Conservation (phyloP, 2,329 filamentous ascomycete genomes). For the Trichoderma brevicompactum region DNA sequence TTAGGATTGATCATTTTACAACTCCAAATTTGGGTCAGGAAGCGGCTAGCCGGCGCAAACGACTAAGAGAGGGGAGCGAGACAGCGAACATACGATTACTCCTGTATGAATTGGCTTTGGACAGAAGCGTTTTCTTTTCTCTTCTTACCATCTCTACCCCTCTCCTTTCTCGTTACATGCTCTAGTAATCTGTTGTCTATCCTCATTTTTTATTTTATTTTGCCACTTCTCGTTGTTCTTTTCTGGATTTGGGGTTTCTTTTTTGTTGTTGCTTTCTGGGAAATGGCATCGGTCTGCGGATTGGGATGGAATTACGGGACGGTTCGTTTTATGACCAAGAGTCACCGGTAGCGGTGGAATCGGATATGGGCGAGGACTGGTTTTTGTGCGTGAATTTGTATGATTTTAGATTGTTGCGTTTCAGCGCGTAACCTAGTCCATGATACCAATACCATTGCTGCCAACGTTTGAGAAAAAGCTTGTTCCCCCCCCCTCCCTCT, state of each 20-base stretch:
- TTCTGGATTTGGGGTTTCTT: background rate
- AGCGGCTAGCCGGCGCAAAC: conserved; percentile 1
- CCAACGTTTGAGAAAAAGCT: background rate
- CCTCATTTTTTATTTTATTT: background rate
- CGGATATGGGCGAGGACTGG: conserved; percentile 30
- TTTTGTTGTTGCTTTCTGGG: background rate
- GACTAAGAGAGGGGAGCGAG: background rate
- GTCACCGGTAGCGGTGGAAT: conserved; percentile 25
- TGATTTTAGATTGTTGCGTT: conserved; percentile 30
- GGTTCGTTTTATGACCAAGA: conserved; percentile 4
- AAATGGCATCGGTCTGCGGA: conserved; percentile 15
- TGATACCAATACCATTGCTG: conserved; percentile 31
- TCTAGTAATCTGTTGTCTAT: conserved; percentile 5
- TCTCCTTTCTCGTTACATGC: conserved; percentile 5
- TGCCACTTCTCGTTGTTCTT: background rate
- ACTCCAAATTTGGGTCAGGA: background rate
- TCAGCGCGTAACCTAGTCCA: conserved; percentile 31
- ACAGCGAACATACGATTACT: background rate
- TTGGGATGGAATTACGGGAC: conserved; percentile 8
- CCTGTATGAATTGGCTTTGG: background rate
- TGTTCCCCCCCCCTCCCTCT: background rate
- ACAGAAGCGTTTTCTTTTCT: background rate
- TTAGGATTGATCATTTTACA: background rate
- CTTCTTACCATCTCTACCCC: background rate
- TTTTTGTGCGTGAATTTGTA: conserved; percentile 30